Conservation (phyloP, 106 monocot genomes). For the Gastrodia elata region DNA sequence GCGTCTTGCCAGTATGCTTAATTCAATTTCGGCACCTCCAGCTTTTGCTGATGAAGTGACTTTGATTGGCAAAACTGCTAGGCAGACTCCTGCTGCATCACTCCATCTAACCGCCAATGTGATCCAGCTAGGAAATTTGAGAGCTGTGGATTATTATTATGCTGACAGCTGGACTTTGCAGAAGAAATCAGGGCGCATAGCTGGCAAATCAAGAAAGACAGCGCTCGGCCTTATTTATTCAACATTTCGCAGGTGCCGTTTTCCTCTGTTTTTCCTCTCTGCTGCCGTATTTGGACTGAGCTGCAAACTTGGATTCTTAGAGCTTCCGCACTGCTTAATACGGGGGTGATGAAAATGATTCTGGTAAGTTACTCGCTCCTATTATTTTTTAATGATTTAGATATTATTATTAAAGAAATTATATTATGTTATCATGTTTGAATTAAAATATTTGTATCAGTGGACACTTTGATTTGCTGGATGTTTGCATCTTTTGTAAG, state of each 20-base stretch:
- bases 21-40: conserved; percentile 8
- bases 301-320: conserved; percentile 4
- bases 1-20: background rate
- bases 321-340: no score
- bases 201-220: background rate
- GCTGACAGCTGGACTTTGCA: background rate
- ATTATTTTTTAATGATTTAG: background rate
- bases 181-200: background rate
- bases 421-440: background rate
- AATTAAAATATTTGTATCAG: background rate
- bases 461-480: no score
- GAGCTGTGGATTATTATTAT: background rate
- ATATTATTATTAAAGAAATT: no score
- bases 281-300: background rate
- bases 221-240: background rate
- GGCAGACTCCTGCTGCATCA: background rate
- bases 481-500: background rate
- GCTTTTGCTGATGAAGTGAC: background rate
- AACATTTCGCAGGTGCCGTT: background rate
- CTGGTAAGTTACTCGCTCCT: background rate
- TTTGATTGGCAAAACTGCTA: background rate
- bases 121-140: background rate
- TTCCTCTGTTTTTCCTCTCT: background rate
- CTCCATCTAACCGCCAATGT: background rate
- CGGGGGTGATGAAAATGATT: no score